These are phyloP conservation scores for Panicum hallii DNA, from an alignment of 202 grass and related monocot genomes.

Conservation along the genomic window DNA sequence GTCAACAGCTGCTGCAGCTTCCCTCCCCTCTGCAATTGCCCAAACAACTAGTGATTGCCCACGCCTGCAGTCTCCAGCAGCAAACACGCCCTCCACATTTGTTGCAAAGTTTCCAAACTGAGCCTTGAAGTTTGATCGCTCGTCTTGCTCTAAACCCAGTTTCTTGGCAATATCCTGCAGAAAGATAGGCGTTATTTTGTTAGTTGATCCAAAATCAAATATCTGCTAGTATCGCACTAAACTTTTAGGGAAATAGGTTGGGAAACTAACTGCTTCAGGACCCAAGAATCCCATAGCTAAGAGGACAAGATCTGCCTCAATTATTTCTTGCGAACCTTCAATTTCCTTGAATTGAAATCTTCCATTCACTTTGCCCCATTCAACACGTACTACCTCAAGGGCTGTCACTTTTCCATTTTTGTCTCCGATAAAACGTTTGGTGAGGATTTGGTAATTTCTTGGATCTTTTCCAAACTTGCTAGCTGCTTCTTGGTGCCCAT, in stretches of 20 bases:
- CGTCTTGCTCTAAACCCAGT: conserved; percentile 69
- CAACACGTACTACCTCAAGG: conserved; percentile 66
- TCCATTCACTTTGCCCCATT: conserved; percentile 57
- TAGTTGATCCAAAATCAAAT: conserved; percentile 6
- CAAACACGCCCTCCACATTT: conserved; percentile 75
- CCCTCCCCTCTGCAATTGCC: conserved; percentile 82
- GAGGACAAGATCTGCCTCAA: conserved; percentile 76
- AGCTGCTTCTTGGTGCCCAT: conserved; percentile 78
- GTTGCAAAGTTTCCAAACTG: conserved; percentile 71
- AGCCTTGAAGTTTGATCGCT: conserved; percentile 77
- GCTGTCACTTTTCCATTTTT: conserved; percentile 69
- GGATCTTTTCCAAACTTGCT: conserved; percentile 77
- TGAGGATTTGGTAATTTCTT: conserved; percentile 68
- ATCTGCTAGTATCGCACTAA: background rate
- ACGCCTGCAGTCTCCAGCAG: conserved; percentile 80
- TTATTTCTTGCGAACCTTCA: conserved; percentile 69
- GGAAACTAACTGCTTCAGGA: conserved; percentile 64
- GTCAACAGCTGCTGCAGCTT: conserved; percentile 72
- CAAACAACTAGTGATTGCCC: conserved; percentile 89
- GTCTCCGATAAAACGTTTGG: conserved; percentile 71
- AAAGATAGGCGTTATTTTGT: conserved; percentile 9
- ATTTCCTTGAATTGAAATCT: conserved; percentile 63
- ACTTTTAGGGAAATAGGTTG: conserved; percentile 20
- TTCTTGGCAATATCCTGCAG: conserved; percentile 61
- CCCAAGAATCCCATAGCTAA: conserved; percentile 88